phyloP scores from a whole-genome alignment of 371 early-diverging fungal species.

The Mucor irregularis region DNA sequence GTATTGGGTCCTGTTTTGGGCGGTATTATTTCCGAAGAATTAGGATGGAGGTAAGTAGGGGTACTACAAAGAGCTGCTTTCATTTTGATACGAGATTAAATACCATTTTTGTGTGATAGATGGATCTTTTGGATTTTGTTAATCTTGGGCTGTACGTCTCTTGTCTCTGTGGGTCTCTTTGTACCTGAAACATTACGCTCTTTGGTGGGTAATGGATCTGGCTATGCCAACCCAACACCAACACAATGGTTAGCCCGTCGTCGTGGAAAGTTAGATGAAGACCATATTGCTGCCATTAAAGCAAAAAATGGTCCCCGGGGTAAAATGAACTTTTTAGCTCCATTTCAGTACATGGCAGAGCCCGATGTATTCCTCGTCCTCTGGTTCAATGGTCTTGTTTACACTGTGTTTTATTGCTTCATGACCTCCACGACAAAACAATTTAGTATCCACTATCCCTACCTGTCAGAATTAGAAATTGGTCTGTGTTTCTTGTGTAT shows the following conservation, averaged over 20 bases:
- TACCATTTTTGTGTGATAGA: background rate
- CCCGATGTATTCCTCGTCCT: slow-evolving; percentile 11
- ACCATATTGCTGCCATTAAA: slow-evolving; percentile 4
- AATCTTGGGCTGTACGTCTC: slow-evolving; percentile 16
- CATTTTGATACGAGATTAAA: background rate
- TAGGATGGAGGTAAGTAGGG: slow-evolving; percentile 21
- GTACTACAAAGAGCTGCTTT: too few species aligned
- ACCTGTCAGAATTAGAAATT: slow-evolving; percentile 26
- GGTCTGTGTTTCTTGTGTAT: slow-evolving; percentile 35
- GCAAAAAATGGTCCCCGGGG: background rate
- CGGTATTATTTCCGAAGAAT: slow-evolving; percentile 9
- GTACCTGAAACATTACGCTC: slow-evolving; percentile 49
- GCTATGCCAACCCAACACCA: slow-evolving; percentile 44
- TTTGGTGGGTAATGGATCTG: slow-evolving; percentile 46
- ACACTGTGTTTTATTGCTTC: slow-evolving; percentile 11
- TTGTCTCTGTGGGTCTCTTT: slow-evolving; percentile 21
- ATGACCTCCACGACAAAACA: slow-evolving; percentile 26
- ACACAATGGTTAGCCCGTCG: slow-evolving; percentile 16
- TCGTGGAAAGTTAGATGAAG: slow-evolving; percentile 15
- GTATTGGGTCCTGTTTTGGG: slow-evolving; percentile 48
- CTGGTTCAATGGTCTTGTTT: slow-evolving; percentile 5
- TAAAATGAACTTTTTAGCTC: slow-evolving; percentile 12
- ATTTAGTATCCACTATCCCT: slow-evolving; percentile 22
- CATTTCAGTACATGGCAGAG: slow-evolving; percentile 19
- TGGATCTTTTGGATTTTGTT: slow-evolving; percentile 42